phyloP scores from a whole-genome alignment of 1,284 basidiomycete species.

The Ceratobasidium sp. region DNA sequence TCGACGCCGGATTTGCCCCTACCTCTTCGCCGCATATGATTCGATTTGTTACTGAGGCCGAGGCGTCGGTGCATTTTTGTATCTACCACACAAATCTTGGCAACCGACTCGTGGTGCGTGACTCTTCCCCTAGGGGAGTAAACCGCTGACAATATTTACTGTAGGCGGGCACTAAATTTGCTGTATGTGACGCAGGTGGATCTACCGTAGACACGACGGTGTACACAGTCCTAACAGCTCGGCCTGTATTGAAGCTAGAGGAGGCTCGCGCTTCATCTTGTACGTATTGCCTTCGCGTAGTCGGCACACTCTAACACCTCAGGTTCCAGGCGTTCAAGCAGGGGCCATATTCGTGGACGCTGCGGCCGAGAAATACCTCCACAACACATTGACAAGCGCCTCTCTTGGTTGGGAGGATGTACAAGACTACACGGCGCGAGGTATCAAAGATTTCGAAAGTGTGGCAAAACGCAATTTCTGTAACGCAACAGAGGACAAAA shows the following conservation, averaged over 20 bases:
- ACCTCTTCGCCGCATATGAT: constrained; percentile 5
- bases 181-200: constrained; percentile 43
- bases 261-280: constrained; percentile 36
- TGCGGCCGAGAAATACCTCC: constrained; percentile 4
- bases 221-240: constrained; percentile 28
- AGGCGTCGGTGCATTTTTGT: constrained; percentile 43
- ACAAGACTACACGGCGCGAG: constrained; percentile 26
- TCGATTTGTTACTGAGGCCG: constrained; percentile 41
- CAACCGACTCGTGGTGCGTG: constrained; percentile 10
- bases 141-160: no score
- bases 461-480: constrained; percentile 22
- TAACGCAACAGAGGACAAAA: constrained; percentile 10
- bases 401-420: neutral
- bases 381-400: neutral
- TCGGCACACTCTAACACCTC: neutral
- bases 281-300: neutral
- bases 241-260: constrained; percentile 31
- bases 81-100: constrained; percentile 40
- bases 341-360: constrained; percentile 38
- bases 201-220: constrained; percentile 42
- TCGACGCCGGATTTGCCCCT: constrained; percentile 20
- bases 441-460: constrained; percentile 30
- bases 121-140: neutral
- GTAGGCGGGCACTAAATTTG: constrained; percentile 36
- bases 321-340: constrained; percentile 37